Evolutionary conservation across 2,329 filamentous ascomycete genomes (phyloP).

Genomic region (Graphiopsis chlorocephala): DNA sequence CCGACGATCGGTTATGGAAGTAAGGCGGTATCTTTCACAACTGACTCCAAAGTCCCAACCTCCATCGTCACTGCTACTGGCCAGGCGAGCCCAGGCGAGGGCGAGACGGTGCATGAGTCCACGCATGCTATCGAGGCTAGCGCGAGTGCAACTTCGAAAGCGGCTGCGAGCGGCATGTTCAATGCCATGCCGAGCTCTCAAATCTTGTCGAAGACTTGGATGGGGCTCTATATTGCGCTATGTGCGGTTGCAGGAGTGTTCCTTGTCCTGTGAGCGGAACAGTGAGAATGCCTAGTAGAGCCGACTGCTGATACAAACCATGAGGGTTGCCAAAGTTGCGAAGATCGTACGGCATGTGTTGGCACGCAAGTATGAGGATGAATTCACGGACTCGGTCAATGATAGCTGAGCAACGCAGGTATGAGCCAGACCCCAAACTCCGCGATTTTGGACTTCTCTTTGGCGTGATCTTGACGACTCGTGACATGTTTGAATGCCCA

Average conservation of each 20-base stretch:
- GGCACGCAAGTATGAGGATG: neutral
- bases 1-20: constrained; percentile 62
- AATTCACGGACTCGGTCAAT: neutral
- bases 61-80: constrained; percentile 2
- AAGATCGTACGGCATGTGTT: neutral
- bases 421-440: neutral
- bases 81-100: neutral
- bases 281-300: neutral
- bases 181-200: neutral
- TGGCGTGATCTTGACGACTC: no score
- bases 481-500: no score
- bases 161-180: neutral
- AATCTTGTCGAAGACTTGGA: neutral
- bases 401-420: neutral
- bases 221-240: neutral
- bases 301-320: neutral
- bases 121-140: neutral
- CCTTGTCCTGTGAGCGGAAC: neutral
- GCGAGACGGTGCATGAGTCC: neutral
- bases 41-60: neutral
- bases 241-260: neutral
- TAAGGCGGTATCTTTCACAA: neutral
- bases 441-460: no score
- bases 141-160: neutral
- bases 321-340: neutral